Conservation (phyloP, 2,329 filamentous ascomycete species). For the Calonectria henricotiae region DNA sequence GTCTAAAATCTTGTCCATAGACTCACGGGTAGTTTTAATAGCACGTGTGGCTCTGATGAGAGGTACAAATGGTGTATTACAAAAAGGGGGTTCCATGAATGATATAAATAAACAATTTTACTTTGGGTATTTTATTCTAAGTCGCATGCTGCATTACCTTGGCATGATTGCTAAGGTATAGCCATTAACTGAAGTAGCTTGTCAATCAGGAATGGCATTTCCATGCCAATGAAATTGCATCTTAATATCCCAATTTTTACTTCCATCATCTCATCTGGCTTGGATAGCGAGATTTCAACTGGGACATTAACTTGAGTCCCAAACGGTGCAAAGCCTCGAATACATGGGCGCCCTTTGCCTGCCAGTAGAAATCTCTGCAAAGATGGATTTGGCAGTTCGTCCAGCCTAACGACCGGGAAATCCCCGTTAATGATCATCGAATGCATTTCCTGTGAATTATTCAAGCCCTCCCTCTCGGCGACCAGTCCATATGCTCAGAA, state of each 20-base stretch:
- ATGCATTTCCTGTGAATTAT: neutral
- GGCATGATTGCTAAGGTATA: neutral
- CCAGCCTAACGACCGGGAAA: neutral
- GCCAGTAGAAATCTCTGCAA: neutral
- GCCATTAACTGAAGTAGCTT: constrained; percentile 14
- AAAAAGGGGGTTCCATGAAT: too few species aligned
- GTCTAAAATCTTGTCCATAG: neutral
- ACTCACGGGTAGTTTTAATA: neutral
- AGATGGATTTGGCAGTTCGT: neutral
- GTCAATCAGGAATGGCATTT: constrained; percentile 8
- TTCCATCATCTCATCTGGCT: constrained; percentile 15
- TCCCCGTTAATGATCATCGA: neutral
- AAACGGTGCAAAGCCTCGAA: constrained; percentile 9
- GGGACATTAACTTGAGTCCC: neutral
- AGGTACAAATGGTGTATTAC: neutral
- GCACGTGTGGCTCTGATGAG: neutral
- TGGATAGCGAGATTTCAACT: neutral
- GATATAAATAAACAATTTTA: neutral
- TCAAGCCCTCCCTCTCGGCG: neutral
- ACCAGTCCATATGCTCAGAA: constrained; percentile 51
- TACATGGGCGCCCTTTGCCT: neutral
- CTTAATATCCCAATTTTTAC: constrained; percentile 8
- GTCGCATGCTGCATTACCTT: neutral
- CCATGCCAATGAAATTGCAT: neutral
- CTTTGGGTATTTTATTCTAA: neutral